phyloP scores from a whole-genome alignment of 495 filamentous ascomycete genomes.

The Hypoxylon rickii region DNA sequence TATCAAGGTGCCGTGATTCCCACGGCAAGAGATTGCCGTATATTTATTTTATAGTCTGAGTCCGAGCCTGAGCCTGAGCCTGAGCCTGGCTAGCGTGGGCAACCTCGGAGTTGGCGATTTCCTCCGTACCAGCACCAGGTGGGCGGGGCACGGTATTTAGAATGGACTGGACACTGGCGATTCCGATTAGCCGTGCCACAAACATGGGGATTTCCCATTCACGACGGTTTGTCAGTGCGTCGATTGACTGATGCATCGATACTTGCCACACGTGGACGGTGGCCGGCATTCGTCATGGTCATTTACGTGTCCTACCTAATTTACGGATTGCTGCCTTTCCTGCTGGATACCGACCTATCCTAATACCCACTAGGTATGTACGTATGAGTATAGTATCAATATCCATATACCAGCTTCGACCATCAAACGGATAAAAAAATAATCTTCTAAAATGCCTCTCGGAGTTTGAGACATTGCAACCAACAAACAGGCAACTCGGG shows the following conservation, averaged over 20 bases:
- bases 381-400: neutral
- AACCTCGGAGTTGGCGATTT: conserved; percentile 19
- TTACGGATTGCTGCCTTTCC: too few relatives aligned
- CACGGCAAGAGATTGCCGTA: neutral
- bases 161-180: neutral
- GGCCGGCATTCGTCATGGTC: too few relatives aligned
- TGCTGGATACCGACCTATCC: too few relatives aligned
- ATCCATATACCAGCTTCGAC: conserved; percentile 1
- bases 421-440: neutral
- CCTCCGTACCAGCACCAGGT: neutral
- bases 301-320: too few relatives aligned
- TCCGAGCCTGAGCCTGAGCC: conserved; percentile 10
- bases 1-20: conserved; percentile 22
- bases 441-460: neutral
- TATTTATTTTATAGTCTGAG: too few relatives aligned
- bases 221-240: neutral
- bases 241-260: neutral
- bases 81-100: neutral
- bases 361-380: too few relatives aligned
- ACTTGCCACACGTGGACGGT: too few relatives aligned
- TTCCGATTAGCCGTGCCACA: conserved; percentile 35
- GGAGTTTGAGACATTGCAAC: neutral
- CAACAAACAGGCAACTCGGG: too few relatives aligned
- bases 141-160: neutral
- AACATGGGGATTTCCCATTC: neutral